phyloP scores from a whole-genome alignment of 2,329 filamentous ascomycete genomes.

The Colletotrichum chrysophilum region DNA sequence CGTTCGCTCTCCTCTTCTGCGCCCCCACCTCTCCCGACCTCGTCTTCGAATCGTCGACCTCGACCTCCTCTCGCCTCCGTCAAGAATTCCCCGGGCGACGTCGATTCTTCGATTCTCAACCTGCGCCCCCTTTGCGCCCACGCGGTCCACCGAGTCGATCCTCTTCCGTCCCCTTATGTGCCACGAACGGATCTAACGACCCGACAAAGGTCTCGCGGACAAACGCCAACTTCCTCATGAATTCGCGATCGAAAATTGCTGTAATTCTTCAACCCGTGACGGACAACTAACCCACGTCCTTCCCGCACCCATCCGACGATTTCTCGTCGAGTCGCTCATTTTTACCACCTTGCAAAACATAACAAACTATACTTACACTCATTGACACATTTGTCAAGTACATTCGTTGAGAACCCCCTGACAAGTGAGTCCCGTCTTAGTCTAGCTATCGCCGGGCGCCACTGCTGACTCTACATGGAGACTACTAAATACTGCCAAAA shows the following conservation, averaged over 20 bases:
- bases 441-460: conserved; percentile 14
- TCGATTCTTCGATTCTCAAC: conserved; percentile 21
- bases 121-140: background rate
- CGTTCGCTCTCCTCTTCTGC: conserved; percentile 16
- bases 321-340: conserved; percentile 26
- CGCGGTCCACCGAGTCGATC: background rate
- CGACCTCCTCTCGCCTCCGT: conserved; percentile 23
- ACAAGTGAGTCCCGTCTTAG: conserved; percentile 32
- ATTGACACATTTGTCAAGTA: conserved; percentile 63
- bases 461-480: conserved; percentile 4
- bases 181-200: conserved; percentile 6
- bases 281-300: conserved; percentile 12
- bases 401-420: conserved; percentile 60
- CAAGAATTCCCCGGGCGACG: conserved; percentile 22
- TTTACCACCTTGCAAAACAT: background rate
- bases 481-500: background rate
- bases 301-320: conserved; percentile 11
- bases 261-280: conserved; percentile 3
- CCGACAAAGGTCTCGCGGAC: conserved; percentile 10
- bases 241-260: conserved; percentile 8
- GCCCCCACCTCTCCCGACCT: conserved; percentile 15
- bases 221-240: conserved; percentile 20
- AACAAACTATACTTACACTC: conserved; percentile 44
- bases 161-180: background rate
- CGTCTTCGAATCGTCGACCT: conserved; percentile 18